Evolutionary conservation across 768 basidiomycete genomes (phyloP), one percentile per base, ranked within the genome.

Genomic region (Xanthoconium purpureum): DNA sequence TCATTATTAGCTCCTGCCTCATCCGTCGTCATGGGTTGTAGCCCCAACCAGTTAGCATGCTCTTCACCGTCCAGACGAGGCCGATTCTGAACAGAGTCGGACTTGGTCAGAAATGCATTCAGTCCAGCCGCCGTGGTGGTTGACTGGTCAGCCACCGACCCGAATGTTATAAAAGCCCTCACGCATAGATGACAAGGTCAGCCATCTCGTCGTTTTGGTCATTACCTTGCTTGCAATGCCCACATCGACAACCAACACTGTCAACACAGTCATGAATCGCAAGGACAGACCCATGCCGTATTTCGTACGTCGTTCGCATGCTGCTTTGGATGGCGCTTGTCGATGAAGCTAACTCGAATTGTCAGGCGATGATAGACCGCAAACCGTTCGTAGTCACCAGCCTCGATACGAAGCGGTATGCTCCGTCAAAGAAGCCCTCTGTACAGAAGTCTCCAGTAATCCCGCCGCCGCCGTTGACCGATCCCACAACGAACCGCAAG

Each of bases 371-470:
- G 51, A 20, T 33, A 12, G 42, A 9, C 3, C 17, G 18, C 5
- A 57, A 7, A 15, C 49, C 55, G 10, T 63, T 64, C 20, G 58
- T 61, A 18, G 58, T 63, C 9, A 18, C 32, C 12, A 44, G 46
- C 20, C 6, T 47, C 3, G 6, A 15, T 2, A 47, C 33, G 10
- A 47, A 47, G 13, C 46, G 33, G 5, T 47, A 47, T 14, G 33
- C 46, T 6, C 18, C 46, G 35, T 35, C 46, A 11, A 35, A 13
- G 46, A 47, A 14, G 18, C 11, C 18, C 6, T 32, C 18, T 20
- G 20, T 48, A 6, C 33, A 20, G 46, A 45, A 30, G 29, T 6
- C 11, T 6, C 15, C 44, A 3, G 13, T 12, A 6, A 12, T 35
- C 9, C 33, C 33, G 33, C 33, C 2, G 8, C 33, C 33, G 12